phyloP scores from a whole-genome alignment of 2,329 filamentous ascomycete species.

The Trichophaea hybrida region DNA sequence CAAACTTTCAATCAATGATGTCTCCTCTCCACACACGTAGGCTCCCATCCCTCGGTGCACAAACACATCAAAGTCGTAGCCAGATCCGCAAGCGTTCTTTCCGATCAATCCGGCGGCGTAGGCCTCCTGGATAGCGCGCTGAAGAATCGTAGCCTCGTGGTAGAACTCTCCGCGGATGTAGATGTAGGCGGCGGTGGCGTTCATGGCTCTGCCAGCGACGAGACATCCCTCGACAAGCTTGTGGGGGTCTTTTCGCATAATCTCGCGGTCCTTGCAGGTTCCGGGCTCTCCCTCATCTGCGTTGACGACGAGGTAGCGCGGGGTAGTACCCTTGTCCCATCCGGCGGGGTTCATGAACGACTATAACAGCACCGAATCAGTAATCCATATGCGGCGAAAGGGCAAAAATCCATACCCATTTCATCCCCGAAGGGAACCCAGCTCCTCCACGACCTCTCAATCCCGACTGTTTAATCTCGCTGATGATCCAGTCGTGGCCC shows the following conservation, averaged over 20 bases:
- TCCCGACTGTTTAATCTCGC: slow-evolving; percentile 91
- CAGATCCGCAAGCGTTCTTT: slow-evolving; percentile 93
- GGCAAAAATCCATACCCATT: slow-evolving; percentile 61
- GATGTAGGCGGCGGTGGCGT: slow-evolving; percentile 95
- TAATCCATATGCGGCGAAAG: background rate
- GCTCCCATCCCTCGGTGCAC: slow-evolving; percentile 93
- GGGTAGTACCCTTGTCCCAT: slow-evolving; percentile 95
- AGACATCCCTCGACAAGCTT: slow-evolving; percentile 97
- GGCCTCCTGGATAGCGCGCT: slow-evolving; percentile 92
- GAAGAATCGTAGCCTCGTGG: slow-evolving; percentile 82
- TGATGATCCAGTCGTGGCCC: slow-evolving; percentile 97
- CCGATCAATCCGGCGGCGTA: slow-evolving; percentile 90
- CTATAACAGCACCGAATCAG: slow-evolving; percentile 35
- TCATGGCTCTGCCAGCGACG: slow-evolving; percentile 93
- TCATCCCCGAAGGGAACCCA: slow-evolving; percentile 93
- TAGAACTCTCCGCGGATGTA: slow-evolving; percentile 99
- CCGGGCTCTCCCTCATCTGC: slow-evolving; percentile 97
- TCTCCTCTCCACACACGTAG: slow-evolving; percentile 97
- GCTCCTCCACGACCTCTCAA: slow-evolving; percentile 91
- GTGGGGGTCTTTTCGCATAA: slow-evolving; percentile 99
- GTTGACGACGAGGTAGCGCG: slow-evolving; percentile 93
- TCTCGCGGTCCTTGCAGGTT: slow-evolving; percentile 98
- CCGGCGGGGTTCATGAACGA: slow-evolving; percentile 99
- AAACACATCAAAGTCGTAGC: slow-evolving; percentile 96
- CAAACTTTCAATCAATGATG: slow-evolving; percentile 90